Conservation (phyloP, 2,329 filamentous ascomycete genomes). For the Pseudocercospora pini-densiflorae region DNA sequence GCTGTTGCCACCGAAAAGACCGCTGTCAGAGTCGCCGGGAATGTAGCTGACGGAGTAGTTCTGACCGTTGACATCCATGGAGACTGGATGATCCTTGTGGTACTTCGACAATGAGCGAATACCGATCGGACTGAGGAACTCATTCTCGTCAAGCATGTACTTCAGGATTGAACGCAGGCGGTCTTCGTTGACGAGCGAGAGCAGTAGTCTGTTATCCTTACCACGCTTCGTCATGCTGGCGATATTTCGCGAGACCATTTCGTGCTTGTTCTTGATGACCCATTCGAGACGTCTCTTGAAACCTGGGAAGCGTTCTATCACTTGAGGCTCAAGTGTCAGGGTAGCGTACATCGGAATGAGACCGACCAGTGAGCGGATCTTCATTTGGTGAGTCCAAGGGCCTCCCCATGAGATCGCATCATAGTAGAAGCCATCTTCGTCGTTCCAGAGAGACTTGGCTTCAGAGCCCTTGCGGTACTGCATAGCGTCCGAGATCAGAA, state of each 20-base stretch:
- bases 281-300: constrained; percentile 94
- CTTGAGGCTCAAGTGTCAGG: constrained; percentile 87
- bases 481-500: constrained; percentile 98
- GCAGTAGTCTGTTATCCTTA: constrained; percentile 83
- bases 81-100: constrained; percentile 87
- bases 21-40: constrained; percentile 93
- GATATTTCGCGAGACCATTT: constrained; percentile 91
- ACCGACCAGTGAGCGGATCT: constrained; percentile 88
- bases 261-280: constrained; percentile 87
- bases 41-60: constrained; percentile 87
- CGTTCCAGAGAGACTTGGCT: constrained; percentile 92
- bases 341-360: constrained; percentile 93
- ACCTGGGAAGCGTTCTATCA: constrained; percentile 86
- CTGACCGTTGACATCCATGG: constrained; percentile 95
- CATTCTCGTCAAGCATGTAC: constrained; percentile 91
- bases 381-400: constrained; percentile 90
- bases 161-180: constrained; percentile 86
- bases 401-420: constrained; percentile 97
- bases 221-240: constrained; percentile 89
- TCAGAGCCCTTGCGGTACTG: constrained; percentile 68
- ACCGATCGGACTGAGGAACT: constrained; percentile 88
- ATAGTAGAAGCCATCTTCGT: constrained; percentile 97
- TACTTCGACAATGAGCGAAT: constrained; percentile 91
- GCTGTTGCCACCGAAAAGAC: constrained; percentile 94
- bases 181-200: constrained; percentile 91